Conservation (phyloP, 2,329 filamentous ascomycete genomes). For the Aspergillus glaucus region DNA sequence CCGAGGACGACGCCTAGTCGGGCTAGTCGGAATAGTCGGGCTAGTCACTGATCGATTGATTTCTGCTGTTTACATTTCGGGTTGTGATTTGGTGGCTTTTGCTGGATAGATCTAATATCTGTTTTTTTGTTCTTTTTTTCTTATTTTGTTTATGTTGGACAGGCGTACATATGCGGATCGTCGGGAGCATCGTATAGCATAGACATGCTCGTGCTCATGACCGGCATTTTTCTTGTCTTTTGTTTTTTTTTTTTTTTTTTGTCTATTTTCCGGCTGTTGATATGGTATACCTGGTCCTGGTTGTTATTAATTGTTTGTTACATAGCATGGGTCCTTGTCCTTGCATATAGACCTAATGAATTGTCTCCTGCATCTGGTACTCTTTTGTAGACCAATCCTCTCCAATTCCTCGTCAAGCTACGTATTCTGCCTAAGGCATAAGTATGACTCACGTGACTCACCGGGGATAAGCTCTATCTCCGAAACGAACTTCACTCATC, state of each 20-base stretch:
- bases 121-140: constrained; percentile 2
- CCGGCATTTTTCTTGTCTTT: neutral
- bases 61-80: constrained; percentile 8
- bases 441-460: too few species aligned
- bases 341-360: neutral
- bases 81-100: neutral
- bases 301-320: neutral
- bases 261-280: neutral
- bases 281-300: neutral
- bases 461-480: too few species aligned
- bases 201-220: neutral
- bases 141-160: constrained; percentile 3
- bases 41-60: neutral
- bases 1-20: constrained; percentile 60
- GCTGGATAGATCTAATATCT: constrained; percentile 1
- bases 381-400: neutral
- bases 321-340: neutral
- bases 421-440: too few species aligned
- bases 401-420: neutral
- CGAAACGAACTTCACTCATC: too few species aligned
- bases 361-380: neutral
- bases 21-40: constrained; percentile 38
- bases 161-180: constrained; percentile 1
- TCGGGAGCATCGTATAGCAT: neutral
- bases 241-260: neutral